Evolutionary conservation across 2,329 filamentous ascomycete genomes (phyloP).

Genomic region (Trichoderma cornu-damae): DNA sequence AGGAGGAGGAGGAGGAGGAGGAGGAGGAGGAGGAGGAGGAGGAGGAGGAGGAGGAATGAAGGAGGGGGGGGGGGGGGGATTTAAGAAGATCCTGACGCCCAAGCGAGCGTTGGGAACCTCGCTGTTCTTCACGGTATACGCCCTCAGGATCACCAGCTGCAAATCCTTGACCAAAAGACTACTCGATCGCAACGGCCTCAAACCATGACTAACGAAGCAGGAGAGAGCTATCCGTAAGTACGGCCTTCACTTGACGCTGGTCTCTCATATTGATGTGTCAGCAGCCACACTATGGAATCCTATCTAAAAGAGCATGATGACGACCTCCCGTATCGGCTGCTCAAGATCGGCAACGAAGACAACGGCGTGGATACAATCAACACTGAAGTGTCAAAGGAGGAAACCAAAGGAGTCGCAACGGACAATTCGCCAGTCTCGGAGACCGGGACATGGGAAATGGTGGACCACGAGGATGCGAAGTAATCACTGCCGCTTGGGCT

Average conservation of each 20-base stretch:
- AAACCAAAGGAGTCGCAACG: not conserved
- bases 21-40: too few relatives aligned
- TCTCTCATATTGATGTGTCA: not conserved
- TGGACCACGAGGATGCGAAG: not conserved
- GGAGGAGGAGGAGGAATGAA: too few relatives aligned
- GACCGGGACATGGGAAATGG: not conserved
- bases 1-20: too few relatives aligned
- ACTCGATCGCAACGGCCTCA: not conserved
- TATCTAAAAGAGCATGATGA: not conserved
- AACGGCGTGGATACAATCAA: not conserved
- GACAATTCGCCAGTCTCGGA: not conserved
- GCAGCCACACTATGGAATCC: not conserved
- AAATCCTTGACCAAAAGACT: not conserved
- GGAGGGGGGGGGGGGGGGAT: not conserved
- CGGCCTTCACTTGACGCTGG: not conserved
- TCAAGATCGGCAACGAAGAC: not conserved
- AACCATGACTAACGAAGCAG: not conserved
- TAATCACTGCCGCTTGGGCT: not conserved
- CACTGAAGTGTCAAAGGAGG: not conserved
- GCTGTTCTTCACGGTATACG: not conserved
- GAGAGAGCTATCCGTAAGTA: slow-evolving; percentile 4
- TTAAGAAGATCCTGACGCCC: slow-evolving; percentile 6
- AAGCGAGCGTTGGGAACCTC: not conserved
- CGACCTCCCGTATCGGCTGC: not conserved
- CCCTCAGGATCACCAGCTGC: not conserved